Evolutionary conservation across 768 basidiomycete species (phyloP).

Genomic region (Podaxis sp.): DNA sequence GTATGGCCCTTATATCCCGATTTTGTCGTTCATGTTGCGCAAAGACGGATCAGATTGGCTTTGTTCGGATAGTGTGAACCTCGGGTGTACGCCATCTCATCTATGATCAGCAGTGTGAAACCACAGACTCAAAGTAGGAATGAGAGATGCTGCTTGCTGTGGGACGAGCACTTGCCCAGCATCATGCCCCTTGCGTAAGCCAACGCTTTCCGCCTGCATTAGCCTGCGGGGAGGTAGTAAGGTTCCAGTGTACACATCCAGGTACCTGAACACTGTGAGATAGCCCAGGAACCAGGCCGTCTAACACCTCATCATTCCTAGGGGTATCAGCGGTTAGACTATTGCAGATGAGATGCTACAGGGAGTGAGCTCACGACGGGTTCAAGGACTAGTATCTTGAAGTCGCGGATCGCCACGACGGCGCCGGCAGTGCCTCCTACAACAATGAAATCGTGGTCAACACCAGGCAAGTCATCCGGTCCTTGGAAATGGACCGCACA

Average conservation of each 20-base stretch:
- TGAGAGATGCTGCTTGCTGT: slow-evolving; percentile 18
- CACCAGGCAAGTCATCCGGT: neutral
- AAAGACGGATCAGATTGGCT: neutral
- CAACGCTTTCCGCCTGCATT: slow-evolving; percentile 18
- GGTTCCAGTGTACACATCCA: slow-evolving; percentile 19
- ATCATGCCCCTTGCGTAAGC: slow-evolving; percentile 23
- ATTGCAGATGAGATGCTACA: neutral
- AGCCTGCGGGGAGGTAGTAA: slow-evolving; percentile 19
- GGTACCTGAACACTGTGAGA: neutral
- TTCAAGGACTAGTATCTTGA: slow-evolving; percentile 44
- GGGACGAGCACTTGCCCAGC: slow-evolving; percentile 28
- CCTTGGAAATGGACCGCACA: slow-evolving; percentile 1
- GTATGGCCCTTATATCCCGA: neutral
- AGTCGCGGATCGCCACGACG: slow-evolving; percentile 38
- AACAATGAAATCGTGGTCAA: slow-evolving; percentile 23
- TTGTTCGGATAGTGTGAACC: neutral
- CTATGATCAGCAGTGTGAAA: neutral
- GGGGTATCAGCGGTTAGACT: neutral
- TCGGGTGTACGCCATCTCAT: slow-evolving; percentile 9
- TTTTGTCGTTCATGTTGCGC: neutral
- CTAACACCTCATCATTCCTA: slow-evolving; percentile 5
- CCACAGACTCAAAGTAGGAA: neutral
- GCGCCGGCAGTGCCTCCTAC: slow-evolving; percentile 44
- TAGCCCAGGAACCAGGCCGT: neutral
- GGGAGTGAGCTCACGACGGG: slow-evolving; percentile 10